A percentile compares a stretch with the other conserved stretches of the same genome.
These are phyloP conservation scores for Sugiyamaella mastotermitis DNA, from an alignment of 805 yeast genomes.

Conservation along the genomic window DNA sequence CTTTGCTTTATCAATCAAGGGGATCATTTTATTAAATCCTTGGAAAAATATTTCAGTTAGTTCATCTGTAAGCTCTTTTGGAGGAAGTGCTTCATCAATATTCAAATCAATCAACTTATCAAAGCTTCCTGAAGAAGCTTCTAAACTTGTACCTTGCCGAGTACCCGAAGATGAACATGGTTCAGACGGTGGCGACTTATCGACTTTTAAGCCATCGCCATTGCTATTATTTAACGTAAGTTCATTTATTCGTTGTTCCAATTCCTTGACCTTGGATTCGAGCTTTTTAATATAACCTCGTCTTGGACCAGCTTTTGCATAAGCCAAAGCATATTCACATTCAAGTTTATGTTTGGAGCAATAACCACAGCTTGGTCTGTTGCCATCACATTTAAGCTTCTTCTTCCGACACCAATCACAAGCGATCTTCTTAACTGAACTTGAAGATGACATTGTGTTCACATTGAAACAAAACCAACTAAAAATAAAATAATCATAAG, in stretches of 20 bases:
- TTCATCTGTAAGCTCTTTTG: constrained; percentile 32
- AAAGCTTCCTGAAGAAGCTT: too few species aligned
- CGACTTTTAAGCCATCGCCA: too few species aligned
- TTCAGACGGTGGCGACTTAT: constrained; percentile 1
- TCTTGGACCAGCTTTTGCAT: constrained; percentile 29
- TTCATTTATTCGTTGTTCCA: constrained; percentile 18
- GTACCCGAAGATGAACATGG: neutral
- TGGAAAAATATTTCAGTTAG: constrained; percentile 45
- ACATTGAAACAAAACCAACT: too few species aligned
- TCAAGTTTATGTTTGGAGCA: constrained; percentile 24
- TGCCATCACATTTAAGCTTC: constrained; percentile 31
- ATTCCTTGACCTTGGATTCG: constrained; percentile 25
- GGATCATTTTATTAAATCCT: constrained; percentile 31
- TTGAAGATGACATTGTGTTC: too few species aligned
- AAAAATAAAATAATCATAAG: too few species aligned
- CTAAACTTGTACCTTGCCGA: neutral
- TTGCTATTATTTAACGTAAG: too few species aligned
- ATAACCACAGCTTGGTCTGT: constrained; percentile 27
- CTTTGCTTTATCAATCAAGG: constrained; percentile 33
- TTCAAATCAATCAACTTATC: neutral
- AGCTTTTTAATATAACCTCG: constrained; percentile 29
- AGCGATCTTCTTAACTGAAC: too few species aligned
- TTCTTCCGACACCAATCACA: constrained; percentile 29
- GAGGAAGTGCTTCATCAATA: constrained; percentile 35
- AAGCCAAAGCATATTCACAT: constrained; percentile 28